Percentiles rank a stretch among this genome's conserved stretches.
Conservation (phyloP, 2,329 filamentous ascomycete species). For the Aureobasidium sp. region DNA sequence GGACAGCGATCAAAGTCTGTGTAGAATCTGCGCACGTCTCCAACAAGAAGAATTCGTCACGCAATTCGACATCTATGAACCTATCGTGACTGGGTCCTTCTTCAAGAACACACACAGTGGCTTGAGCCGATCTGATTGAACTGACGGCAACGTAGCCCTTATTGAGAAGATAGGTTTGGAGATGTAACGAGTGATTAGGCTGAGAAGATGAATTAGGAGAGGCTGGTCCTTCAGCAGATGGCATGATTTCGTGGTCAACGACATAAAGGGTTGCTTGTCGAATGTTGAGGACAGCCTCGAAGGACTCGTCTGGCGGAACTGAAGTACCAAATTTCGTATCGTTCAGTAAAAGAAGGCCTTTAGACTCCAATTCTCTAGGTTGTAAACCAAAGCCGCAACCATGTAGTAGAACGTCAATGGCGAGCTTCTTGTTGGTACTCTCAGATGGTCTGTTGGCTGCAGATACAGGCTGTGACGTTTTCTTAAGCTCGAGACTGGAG, state of each 20-base stretch:
- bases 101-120: constrained; percentile 51
- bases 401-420: constrained; percentile 64
- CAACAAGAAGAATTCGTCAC: constrained; percentile 77
- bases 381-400: constrained; percentile 82
- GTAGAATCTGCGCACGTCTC: constrained; percentile 97
- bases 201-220: not conserved
- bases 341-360: constrained; percentile 68
- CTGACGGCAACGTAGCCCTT: constrained; percentile 80
- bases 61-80: constrained; percentile 68
- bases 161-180: constrained; percentile 41
- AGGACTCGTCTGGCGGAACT: constrained; percentile 56
- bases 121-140: constrained; percentile 74
- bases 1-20: constrained; percentile 73
- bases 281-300: constrained; percentile 57
- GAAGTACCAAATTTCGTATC: constrained; percentile 64
- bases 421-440: constrained; percentile 34
- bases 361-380: constrained; percentile 65
- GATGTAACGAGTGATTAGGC: constrained; percentile 17
- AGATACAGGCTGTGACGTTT: not conserved
- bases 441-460: not conserved
- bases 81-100: constrained; percentile 51
- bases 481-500: constrained; percentile 15
- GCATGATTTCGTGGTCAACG: constrained; percentile 55
- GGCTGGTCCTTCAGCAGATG: not conserved
- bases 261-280: constrained; percentile 76